Base-by-base conservation (phyloP, 2,329 filamentous ascomycete species). In the Aspergillus sclerotialis region DNA sequence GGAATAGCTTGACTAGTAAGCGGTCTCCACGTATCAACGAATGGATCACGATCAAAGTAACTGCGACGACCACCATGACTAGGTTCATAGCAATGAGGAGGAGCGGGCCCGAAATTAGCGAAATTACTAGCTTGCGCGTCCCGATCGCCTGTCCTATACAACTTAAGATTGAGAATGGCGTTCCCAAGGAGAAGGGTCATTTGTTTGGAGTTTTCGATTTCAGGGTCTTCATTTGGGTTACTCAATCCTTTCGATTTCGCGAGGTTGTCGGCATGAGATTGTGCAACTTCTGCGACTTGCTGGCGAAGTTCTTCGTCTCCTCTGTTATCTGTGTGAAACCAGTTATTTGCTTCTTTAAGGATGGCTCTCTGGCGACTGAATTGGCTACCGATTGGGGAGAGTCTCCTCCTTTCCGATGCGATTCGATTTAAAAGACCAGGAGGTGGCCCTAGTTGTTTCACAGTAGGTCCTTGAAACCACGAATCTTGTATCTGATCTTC, bases 241-340 rank as follows among this genome's bases (percentile, higher is more conserved):
- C 18, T 11, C 26, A 11, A 5, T 14, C 29, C 26, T 8, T 23
- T 33, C 7, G 42, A 15, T 15, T 35, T 26, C 29, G 43, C 38
- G 26, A 29, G 30, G 17, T 35, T 45, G 19, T 37, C 28, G 9
- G 40, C 35, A 24, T 45, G 35, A 12, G 36, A 39, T 12, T 43
- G 28, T 14, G 45, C 42, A 35, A 52, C 40, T 7, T 29, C 33
- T 12, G 30, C 27, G 26, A 52, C 41, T 23, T 46, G 40, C n/a
- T 42, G 33, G 8, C 45, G 50, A 29, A 49, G 32, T 9, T 37
- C 15, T 6, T 37, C 32, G 7, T 45, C 37, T 13, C 45, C 42
- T 19, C 45, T 40, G 13, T 24, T 16, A 32, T 51, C 50, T 14
- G 14, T 39, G 21, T 45, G 48, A 13, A 52, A 53, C 50, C 50